These are phyloP conservation scores for Nothophytophthora sp. DNA, from an alignment of 352 stramenopile genomes.

Conservation along the genomic window DNA sequence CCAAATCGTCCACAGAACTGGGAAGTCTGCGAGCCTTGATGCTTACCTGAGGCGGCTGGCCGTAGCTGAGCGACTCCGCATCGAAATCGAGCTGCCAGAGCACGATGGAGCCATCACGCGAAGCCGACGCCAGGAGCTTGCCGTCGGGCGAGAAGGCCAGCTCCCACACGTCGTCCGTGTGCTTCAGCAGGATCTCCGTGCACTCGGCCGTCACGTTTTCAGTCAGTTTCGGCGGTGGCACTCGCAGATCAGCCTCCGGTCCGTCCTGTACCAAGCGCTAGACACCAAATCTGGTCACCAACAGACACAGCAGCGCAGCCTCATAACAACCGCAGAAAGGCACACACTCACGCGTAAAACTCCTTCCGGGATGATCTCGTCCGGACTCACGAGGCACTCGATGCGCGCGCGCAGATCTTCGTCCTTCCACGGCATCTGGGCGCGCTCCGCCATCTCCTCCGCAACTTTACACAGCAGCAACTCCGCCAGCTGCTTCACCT, in stretches of 20 bases:
- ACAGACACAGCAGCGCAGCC: background rate
- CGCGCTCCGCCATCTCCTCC: conserved; percentile 32
- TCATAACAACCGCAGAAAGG: background rate
- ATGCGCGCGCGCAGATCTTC: conserved; percentile 44
- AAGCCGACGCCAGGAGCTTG: conserved; percentile 72
- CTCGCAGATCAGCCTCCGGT: conserved; percentile 20
- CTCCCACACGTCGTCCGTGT: conserved; percentile 64
- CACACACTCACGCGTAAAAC: conserved; percentile 43
- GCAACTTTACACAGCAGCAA: conserved; percentile 60
- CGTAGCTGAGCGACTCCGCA: background rate
- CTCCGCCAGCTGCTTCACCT: conserved; percentile 53
- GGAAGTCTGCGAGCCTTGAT: background rate
- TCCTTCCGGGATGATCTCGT: conserved; percentile 68
- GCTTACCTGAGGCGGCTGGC: conserved; percentile 12
- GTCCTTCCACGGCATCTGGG: conserved; percentile 45
- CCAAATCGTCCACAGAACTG: background rate
- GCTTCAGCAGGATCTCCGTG: conserved; percentile 40
- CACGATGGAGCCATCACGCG: conserved; percentile 76
- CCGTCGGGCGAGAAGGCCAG: conserved; percentile 84
- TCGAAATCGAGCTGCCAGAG: conserved; percentile 59
- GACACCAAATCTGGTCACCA: background rate
- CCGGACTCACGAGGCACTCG: conserved; percentile 57
- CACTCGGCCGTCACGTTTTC: conserved; percentile 35
- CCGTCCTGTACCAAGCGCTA: conserved; percentile 47
- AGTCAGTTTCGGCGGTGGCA: conserved; percentile 5